These are phyloP conservation scores for Xylaria sp. DNA, from an alignment of 2,329 filamentous ascomycete genomes.

Conservation along the genomic window DNA sequence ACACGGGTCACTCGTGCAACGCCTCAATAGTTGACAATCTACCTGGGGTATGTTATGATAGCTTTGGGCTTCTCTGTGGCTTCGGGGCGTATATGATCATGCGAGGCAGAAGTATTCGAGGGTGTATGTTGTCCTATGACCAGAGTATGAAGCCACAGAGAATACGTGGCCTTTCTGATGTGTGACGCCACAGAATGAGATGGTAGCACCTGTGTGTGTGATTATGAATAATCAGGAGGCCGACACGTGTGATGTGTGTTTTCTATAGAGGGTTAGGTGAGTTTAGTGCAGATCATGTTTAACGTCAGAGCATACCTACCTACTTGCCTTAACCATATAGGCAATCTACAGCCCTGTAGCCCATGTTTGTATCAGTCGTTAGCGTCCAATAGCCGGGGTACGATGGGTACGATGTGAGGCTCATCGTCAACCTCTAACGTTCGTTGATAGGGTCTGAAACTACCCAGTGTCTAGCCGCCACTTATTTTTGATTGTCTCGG, in stretches of 20 bases:
- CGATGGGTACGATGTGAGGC: neutral
- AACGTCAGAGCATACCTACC: neutral
- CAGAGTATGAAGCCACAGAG: neutral
- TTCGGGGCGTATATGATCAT: neutral
- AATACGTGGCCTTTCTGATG: constrained; percentile 1
- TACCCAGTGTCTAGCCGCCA: neutral
- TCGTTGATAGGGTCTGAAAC: neutral
- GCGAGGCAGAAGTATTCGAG: neutral
- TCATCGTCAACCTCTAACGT: neutral
- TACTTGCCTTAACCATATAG: no score
- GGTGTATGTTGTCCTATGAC: neutral
- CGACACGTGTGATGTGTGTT: neutral
- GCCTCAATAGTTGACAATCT: neutral
- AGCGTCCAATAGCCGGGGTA: neutral
- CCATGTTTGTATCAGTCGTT: neutral
- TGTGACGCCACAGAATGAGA: neutral
- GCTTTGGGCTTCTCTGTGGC: neutral
- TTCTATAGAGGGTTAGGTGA: neutral
- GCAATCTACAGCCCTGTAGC: neutral
- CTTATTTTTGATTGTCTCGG: neutral
- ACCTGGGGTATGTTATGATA: constrained; percentile 4
- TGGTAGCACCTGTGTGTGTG: neutral
- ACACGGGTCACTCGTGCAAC: constrained; percentile 1
- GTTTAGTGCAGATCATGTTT: neutral
- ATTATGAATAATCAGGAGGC: neutral